These are phyloP conservation scores for Entophlyctis helioformis DNA, from an alignment of 192 early-diverging fungal genomes.

Conservation along the genomic window DNA sequence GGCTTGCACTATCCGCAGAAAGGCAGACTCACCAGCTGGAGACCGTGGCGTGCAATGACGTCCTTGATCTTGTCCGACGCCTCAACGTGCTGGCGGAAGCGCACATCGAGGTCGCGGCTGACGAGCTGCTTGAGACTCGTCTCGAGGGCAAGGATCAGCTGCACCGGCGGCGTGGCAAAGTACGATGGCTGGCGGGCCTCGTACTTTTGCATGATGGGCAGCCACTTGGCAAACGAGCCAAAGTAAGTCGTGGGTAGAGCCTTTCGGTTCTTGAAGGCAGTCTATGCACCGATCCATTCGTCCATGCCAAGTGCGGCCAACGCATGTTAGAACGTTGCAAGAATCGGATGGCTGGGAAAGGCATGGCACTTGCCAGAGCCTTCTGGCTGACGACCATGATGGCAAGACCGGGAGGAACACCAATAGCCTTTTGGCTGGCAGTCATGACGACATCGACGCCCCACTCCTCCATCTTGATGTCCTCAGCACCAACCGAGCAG, in stretches of 20 bases:
- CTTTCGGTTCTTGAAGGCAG: no score
- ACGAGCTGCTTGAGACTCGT: slow-evolving; percentile 70
- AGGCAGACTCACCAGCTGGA: slow-evolving; percentile 59
- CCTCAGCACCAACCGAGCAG: slow-evolving; percentile 88
- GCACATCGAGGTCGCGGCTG: slow-evolving; percentile 52
- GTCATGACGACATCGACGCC: slow-evolving; percentile 84
- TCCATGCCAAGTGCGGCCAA: no score
- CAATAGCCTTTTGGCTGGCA: slow-evolving; percentile 91
- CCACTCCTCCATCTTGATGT: slow-evolving; percentile 86
- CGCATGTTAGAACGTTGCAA: no score
- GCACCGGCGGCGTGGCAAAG: slow-evolving; percentile 96
- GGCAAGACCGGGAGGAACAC: slow-evolving; percentile 85
- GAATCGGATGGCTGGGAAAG: no score
- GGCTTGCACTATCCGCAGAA: neutral
- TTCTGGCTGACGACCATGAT: slow-evolving; percentile 74
- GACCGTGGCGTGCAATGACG: slow-evolving; percentile 51
- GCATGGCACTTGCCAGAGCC: slow-evolving; percentile 45
- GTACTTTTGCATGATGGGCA: slow-evolving; percentile 94
- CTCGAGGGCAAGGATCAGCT: slow-evolving; percentile 80
- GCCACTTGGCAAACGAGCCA: slow-evolving; percentile 85
- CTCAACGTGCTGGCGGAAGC: slow-evolving; percentile 67
- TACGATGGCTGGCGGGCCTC: slow-evolving; percentile 84
- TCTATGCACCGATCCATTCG: no score
- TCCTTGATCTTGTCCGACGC: slow-evolving; percentile 64
- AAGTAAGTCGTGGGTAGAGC: slow-evolving; percentile 81